A percentile compares a stretch with the other conserved stretches of the same genome.
phyloP scores from a whole-genome alignment of 192 early-diverging fungal genomes.

The Coemansia sp. region DNA sequence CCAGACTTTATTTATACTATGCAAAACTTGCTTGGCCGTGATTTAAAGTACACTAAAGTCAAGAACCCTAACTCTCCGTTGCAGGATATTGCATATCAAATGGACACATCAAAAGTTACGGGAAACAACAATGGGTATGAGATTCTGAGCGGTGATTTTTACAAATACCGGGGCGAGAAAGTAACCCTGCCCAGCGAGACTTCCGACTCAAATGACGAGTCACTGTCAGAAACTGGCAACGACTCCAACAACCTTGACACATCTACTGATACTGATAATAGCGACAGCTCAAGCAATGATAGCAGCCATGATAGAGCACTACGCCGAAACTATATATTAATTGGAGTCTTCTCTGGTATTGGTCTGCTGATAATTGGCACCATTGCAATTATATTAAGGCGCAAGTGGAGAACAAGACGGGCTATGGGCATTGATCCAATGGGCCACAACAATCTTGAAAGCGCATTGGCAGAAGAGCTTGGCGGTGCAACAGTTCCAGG shows the following conservation, averaged over 20 bases:
- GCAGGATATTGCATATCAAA: neutral
- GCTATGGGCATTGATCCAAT: neutral
- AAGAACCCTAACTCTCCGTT: neutral
- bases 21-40: neutral
- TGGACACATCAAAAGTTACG: neutral
- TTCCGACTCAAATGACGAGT: neutral
- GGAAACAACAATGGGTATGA: neutral
- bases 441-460: neutral
- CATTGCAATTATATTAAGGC: neutral
- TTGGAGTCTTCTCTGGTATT: neutral
- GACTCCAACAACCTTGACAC: neutral
- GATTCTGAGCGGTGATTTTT: neutral
- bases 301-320: neutral
- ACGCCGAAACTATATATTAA: neutral
- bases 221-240: neutral
- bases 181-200: neutral
- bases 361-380: neutral
- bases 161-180: neutral
- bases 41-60: neutral
- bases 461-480: neutral
- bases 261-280: neutral
- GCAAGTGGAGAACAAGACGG: neutral
- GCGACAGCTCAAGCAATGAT: neutral
- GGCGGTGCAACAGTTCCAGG: neutral
- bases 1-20: neutral